phyloP scores from a whole-genome alignment of 129 eudicot species.

The Glebionis coronaria region DNA sequence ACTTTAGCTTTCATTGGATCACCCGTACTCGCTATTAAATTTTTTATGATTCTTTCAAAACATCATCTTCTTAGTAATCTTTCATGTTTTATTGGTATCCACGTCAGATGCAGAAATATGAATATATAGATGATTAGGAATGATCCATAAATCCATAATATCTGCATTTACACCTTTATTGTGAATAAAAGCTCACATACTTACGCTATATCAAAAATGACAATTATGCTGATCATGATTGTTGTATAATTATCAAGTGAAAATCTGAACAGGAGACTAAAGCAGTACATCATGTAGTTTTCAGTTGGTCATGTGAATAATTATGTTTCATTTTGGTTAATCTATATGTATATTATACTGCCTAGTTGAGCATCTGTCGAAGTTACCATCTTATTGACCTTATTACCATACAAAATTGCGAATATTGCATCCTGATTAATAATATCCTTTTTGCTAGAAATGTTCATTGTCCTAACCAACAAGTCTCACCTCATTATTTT shows the following conservation, averaged over 20 bases:
- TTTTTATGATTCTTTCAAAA: slow-evolving; percentile 8
- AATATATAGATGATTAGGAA: too few species aligned
- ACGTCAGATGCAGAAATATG: too few species aligned
- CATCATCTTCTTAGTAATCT: background rate
- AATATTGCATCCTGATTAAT: slow-evolving; percentile 11
- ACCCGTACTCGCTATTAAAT: background rate
- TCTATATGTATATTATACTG: too few species aligned
- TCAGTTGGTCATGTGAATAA: too few species aligned
- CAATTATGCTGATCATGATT: background rate
- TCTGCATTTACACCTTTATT: background rate
- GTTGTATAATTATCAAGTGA: background rate
- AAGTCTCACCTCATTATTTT: slow-evolving; percentile 19
- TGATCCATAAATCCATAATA: background rate
- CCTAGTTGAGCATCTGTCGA: too few species aligned
- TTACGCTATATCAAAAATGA: slow-evolving; percentile 17
- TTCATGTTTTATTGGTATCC: background rate
- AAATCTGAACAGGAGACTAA: background rate
- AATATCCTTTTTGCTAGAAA: slow-evolving; percentile 5
- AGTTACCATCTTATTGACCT: too few species aligned
- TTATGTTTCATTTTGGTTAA: too few species aligned
- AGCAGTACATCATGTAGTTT: background rate
- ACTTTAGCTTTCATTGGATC: slow-evolving; percentile 14
- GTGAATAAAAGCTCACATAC: slow-evolving; percentile 16
- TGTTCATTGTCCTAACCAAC: slow-evolving; percentile 10
- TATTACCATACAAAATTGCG: too few species aligned